Base-by-base conservation (phyloP, 306 rosid species). In the Cucurbita ficifolia region DNA sequence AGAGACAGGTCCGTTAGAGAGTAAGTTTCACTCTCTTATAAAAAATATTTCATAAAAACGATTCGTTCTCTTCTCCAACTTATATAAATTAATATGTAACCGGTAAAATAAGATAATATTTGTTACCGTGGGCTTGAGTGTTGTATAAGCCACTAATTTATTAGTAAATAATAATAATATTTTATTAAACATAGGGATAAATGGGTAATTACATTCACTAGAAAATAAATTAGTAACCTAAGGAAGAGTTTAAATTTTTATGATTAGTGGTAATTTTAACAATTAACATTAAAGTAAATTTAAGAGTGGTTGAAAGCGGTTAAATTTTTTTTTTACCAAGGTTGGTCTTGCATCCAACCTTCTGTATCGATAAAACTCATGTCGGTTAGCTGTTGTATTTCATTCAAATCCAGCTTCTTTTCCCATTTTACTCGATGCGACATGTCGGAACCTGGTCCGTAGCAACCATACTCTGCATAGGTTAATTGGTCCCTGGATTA, bases 291-390 rank as follows among this genome's bases (percentile, higher is more conserved):
- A 46, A 67, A 46, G 33, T 14, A 5, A 33, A 51, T 29, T 70
- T 8, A 70, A 51, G 3, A 3, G 29, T 17, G 4, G 0, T 14
- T 70, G 6, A 17, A 51, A 17, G 7, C 1, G 10, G 18, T 7
- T 70, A 14, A 63, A 16, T 11, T 2, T 29, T 29, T 29, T 22
- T 29, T 29, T 29, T 62, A 39, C 22, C 21, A 53, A 56, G 82
- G 83, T 51, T 68, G 87, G n/a, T 75, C 38, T 14, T 35, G 75
- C 17, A 92, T 74, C 98, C 98, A 90, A 2, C 90, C 86, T 12
- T 85, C 86, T 0, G 4, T 1, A 50, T 90, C 84, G 38, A 92
- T 57, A 79, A 80, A 92, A 9, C 65, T 57, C 14, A 64, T 11
- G 51, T 83, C 84, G 4, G 77, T 58, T 55, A 86, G 54, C 19